A percentile compares a stretch with the other conserved stretches of the same genome.
phyloP scores from a whole-genome alignment of 2,329 filamentous ascomycete species.

The Microcyclosporella mali region DNA sequence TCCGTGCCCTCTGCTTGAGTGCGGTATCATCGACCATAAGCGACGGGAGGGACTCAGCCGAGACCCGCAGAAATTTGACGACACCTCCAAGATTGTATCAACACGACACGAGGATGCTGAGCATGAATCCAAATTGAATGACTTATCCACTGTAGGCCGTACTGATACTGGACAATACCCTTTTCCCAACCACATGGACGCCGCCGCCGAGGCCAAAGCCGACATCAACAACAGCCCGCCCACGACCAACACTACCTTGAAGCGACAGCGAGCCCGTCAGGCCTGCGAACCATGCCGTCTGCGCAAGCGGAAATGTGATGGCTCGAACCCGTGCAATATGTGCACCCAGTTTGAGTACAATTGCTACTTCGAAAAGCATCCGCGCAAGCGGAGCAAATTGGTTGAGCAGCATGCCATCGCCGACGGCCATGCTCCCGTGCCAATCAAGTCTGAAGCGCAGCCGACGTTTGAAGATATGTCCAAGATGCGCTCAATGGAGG shows the following conservation, averaged over 20 bases:
- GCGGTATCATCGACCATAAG: no score
- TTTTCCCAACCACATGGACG: neutral
- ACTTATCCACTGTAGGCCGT: no score
- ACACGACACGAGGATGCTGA: no score
- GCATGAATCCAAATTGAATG: no score
- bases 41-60: no score
- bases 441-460: constrained; percentile 16
- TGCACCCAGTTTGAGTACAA: constrained; percentile 51
- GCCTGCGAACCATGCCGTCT: constrained; percentile 46
- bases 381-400: constrained; percentile 31
- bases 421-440: constrained; percentile 10
- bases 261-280: constrained; percentile 31
- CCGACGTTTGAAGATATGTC: constrained; percentile 24
- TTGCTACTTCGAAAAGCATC: constrained; percentile 42
- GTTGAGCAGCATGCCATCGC: constrained; percentile 26
- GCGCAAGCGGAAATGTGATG: constrained; percentile 53
- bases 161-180: no score
- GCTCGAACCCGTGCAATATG: constrained; percentile 47
- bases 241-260: constrained; percentile 18
- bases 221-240: constrained; percentile 3
- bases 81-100: no score
- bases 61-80: no score
- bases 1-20: no score
- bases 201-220: neutral
- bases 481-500: constrained; percentile 44